These are phyloP conservation scores for Macrolepiota fuliginosa DNA, from an alignment of 768 basidiomycete species.

Conservation along the genomic window DNA sequence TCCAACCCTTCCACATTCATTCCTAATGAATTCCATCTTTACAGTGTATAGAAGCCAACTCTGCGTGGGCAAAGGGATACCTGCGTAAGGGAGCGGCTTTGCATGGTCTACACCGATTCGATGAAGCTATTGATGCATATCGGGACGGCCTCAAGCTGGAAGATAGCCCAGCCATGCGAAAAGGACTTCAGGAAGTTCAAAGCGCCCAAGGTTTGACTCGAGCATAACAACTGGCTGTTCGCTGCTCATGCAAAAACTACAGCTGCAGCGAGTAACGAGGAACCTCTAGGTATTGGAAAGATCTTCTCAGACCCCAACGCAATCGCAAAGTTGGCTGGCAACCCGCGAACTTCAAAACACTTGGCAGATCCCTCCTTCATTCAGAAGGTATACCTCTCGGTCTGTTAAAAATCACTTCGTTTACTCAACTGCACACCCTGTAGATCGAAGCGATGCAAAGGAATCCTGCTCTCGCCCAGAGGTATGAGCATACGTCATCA, in stretches of 20 bases:
- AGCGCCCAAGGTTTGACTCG: slow-evolving; percentile 68
- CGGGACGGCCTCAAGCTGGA: slow-evolving; percentile 80
- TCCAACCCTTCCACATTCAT: neutral
- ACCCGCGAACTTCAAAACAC: slow-evolving; percentile 83
- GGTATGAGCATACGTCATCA: slow-evolving; percentile 27
- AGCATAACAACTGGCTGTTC: neutral
- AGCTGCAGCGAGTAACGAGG: slow-evolving; percentile 41
- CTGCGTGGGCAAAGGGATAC: slow-evolving; percentile 87
- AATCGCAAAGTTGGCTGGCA: slow-evolving; percentile 77
- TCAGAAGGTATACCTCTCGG: slow-evolving; percentile 47
- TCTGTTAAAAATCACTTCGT: slow-evolving; percentile 5
- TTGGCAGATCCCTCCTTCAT: slow-evolving; percentile 83
- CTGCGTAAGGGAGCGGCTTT: slow-evolving; percentile 91
- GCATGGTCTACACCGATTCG: slow-evolving; percentile 76
- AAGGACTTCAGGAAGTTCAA: slow-evolving; percentile 86
- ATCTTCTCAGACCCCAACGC: slow-evolving; percentile 85
- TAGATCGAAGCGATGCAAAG: slow-evolving; percentile 67
- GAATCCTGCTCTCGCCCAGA: slow-evolving; percentile 63
- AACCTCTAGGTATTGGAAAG: slow-evolving; percentile 57
- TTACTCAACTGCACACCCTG: slow-evolving; percentile 8
- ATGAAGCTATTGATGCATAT: slow-evolving; percentile 83
- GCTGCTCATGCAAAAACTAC: slow-evolving; percentile 23
- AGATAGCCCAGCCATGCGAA: slow-evolving; percentile 77
- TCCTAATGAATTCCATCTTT: slow-evolving; percentile 4
- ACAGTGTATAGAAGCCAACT: slow-evolving; percentile 78